phyloP scores from a whole-genome alignment of 768 basidiomycete genomes.

The Mycena maculata region DNA sequence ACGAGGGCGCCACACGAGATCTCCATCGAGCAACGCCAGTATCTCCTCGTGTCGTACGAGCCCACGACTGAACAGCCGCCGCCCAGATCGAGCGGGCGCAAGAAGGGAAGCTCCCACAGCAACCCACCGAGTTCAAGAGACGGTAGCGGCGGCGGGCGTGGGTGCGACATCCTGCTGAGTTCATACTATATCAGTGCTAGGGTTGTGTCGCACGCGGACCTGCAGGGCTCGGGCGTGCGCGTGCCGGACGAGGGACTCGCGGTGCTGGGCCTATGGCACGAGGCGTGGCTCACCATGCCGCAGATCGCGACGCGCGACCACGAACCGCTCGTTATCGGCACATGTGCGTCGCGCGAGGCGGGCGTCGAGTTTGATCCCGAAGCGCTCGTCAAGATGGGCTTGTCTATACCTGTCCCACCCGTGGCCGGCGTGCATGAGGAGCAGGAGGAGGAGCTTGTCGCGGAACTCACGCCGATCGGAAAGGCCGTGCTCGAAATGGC shows the following conservation, averaged over 20 bases:
- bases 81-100: constrained; percentile 45
- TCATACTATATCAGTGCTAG: constrained; percentile 82
- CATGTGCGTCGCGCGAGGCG: constrained; percentile 68
- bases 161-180: constrained; percentile 64
- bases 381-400: constrained; percentile 79
- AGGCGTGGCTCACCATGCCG: constrained; percentile 62
- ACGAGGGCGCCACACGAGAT: constrained; percentile 45
- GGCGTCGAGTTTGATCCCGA: constrained; percentile 87
- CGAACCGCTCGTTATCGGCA: constrained; percentile 62
- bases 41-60: constrained; percentile 86
- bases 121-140: constrained; percentile 53
- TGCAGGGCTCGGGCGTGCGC: constrained; percentile 79
- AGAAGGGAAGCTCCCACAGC: constrained; percentile 55
- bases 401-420: constrained; percentile 58
- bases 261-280: constrained; percentile 68
- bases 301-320: constrained; percentile 50
- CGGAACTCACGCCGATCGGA: constrained; percentile 63
- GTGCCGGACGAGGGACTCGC: constrained; percentile 78
- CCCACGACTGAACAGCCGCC: constrained; percentile 49
- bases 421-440: constrained; percentile 48
- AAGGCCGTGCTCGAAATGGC: constrained; percentile 68
- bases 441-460: constrained; percentile 56
- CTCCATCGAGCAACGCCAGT: constrained; percentile 67
- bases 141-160: constrained; percentile 47
- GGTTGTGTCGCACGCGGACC: constrained; percentile 76